A percentile compares a stretch with the other conserved stretches of the same genome.
These are phyloP conservation scores for Schwanniomyces sp. DNA, from an alignment of 805 yeast genomes.

Conservation along the genomic window DNA sequence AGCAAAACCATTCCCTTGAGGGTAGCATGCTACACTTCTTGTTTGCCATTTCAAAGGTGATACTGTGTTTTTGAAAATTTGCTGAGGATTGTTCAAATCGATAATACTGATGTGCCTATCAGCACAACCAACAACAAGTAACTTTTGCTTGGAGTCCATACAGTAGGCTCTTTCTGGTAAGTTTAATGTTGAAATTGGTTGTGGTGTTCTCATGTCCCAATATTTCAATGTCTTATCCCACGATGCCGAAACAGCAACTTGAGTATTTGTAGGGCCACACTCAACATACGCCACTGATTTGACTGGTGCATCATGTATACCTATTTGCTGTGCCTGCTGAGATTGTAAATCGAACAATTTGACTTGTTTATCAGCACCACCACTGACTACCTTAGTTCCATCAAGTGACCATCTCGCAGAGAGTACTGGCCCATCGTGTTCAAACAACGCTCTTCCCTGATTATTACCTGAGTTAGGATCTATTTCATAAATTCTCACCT, in stretches of 20 bases:
- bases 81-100: slow-evolving; percentile 80
- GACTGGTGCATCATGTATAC: slow-evolving; percentile 83
- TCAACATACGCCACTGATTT: slow-evolving; percentile 71
- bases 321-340: slow-evolving; percentile 82
- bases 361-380: slow-evolving; percentile 89
- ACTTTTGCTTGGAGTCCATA: slow-evolving; percentile 79
- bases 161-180: slow-evolving; percentile 90
- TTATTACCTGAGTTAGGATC: slow-evolving; percentile 68
- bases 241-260: slow-evolving; percentile 85
- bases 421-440: slow-evolving; percentile 87
- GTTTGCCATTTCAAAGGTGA: slow-evolving; percentile 92
- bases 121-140: slow-evolving; percentile 92
- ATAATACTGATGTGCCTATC: slow-evolving; percentile 78
- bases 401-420: slow-evolving; percentile 81
- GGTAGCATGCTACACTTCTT: slow-evolving; percentile 76
- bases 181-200: slow-evolving; percentile 76
- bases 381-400: slow-evolving; percentile 79
- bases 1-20: slow-evolving; percentile 91
- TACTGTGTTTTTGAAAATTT: slow-evolving; percentile 67
- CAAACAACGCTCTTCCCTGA: slow-evolving; percentile 86
- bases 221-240: slow-evolving; percentile 95
- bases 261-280: slow-evolving; percentile 81
- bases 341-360: slow-evolving; percentile 77
- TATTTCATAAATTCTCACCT: slow-evolving; percentile 89
- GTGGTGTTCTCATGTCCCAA: slow-evolving; percentile 90